Base-by-base conservation (phyloP, 352 stramenopile species). In the Pythium aristosporum region DNA sequence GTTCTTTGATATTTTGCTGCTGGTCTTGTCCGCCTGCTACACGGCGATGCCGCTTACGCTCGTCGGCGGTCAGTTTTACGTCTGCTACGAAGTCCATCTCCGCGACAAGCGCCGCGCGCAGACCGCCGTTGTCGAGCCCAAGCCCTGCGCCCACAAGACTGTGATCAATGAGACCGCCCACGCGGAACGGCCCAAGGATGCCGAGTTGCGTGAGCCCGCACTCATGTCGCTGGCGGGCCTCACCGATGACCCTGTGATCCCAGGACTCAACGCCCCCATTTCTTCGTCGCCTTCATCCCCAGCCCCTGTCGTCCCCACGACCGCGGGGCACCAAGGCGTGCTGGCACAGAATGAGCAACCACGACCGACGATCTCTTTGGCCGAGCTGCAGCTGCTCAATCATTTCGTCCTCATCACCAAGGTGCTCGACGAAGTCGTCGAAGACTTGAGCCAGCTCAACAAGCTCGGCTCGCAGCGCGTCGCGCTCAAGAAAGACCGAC, bases 31-130 rank as follows among this genome's bases (percentile, higher is more conserved):
- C 77, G 81, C 47, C 68, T 93, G 52, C 63, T 91, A 91, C 64
- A 88, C 79, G 12, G 77, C 85, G 2, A 93, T 91, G 85, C 85
- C 85, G n/a, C 50, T 93, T 21, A 88, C 80, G 11, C 66, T 93
- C 8, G 81, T 93, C 32, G 85, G 85, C n/a, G 77, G 65, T 13
- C 79, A 91, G 51, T 93, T 91, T 60, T 81, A 87, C 70, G 57
- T 77, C 10, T 87, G 74, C 59, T 91, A 91, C 39, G 75, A 84
- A 37, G 51, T 74, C 2, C 66, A 79, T 47, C 58, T 80, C 2
- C 63, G 69, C 25, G 69, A 83, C 43, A 67, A 83, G 34, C 64
- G 63, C 30, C 59, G 67, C 3, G 55, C 47, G n/a, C 20, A n/a
- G 23, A 63, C 28, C 21, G 41, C 56, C 20, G 9, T 39, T 4